Evolutionary conservation across 2,329 filamentous ascomycete genomes (phyloP).

Genomic region (Alternaria ventricosa): DNA sequence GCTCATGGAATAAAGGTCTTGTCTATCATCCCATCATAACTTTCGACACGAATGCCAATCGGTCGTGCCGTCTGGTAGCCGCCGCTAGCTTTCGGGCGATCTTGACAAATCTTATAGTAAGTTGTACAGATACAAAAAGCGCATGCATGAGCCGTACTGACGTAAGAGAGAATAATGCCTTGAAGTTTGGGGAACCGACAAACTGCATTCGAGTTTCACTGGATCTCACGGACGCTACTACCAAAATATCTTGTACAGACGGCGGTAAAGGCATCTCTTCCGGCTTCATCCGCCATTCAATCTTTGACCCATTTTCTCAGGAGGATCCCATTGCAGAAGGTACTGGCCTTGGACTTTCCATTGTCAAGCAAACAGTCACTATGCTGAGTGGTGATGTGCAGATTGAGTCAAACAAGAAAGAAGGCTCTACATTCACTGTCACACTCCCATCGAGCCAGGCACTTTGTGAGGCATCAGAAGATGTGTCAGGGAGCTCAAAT

Average conservation of each 20-base stretch:
- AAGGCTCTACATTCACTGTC: slow-evolving; percentile 7
- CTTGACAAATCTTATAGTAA: slow-evolving; percentile 7
- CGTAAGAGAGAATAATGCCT: background rate
- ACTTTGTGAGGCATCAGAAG: background rate
- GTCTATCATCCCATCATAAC: background rate
- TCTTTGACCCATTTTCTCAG: slow-evolving; percentile 11
- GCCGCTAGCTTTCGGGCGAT: slow-evolving; percentile 8
- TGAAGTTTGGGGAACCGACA: slow-evolving; percentile 2
- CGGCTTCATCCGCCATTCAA: slow-evolving; percentile 7
- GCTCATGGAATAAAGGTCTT: background rate
- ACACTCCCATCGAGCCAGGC: background rate
- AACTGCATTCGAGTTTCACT: slow-evolving; percentile 10
- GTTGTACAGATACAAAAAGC: background rate
- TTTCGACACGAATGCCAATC: slow-evolving; percentile 6
- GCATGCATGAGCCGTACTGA: background rate
- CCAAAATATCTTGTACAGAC: background rate
- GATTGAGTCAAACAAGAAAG: slow-evolving; percentile 4
- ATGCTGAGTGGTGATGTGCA: background rate
- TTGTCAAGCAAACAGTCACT: slow-evolving; percentile 9
- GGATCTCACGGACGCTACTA: background rate
- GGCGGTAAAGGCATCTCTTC: slow-evolving; percentile 5
- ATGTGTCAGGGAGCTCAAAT: background rate
- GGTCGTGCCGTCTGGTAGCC: slow-evolving; percentile 1
- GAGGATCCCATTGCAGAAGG: slow-evolving; percentile 7
- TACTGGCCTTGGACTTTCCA: slow-evolving; percentile 10